Evolutionary conservation across 176 grass and related monocot genomes (phyloP).

Genomic region (Aegilops speltoides): DNA sequence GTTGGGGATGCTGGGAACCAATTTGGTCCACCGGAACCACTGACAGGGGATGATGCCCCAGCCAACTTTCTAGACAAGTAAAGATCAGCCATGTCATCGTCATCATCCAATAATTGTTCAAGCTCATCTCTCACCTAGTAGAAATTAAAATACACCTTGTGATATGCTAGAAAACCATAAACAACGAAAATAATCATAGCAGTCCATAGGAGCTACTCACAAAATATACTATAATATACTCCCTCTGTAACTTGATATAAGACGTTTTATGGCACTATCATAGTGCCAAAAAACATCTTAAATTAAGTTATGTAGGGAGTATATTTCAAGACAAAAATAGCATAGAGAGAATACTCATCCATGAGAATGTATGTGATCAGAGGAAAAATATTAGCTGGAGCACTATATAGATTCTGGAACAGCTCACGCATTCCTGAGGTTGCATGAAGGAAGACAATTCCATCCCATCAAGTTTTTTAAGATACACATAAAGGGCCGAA

Average conservation of each 20-base stretch:
- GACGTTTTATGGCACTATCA: too few relatives aligned
- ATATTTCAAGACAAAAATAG: conserved; percentile 2
- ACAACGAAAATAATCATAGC: neutral
- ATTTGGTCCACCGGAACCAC: conserved; percentile 77
- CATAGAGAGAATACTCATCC: neutral
- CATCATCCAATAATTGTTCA: conserved; percentile 98
- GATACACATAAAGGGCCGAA: too few relatives aligned
- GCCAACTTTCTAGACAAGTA: conserved; percentile 98
- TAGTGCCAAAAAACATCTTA: too few relatives aligned
- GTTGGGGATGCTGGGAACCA: conserved; percentile 88
- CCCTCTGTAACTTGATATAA: too few relatives aligned
- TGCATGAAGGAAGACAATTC: too few relatives aligned
- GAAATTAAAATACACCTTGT: conserved; percentile 38
- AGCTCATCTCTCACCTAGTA: conserved; percentile 98
- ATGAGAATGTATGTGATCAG: neutral
- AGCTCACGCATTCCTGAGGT: neutral
- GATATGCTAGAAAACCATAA: conserved; percentile 14
- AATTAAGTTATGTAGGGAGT: too few relatives aligned
- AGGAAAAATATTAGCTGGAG: conserved; percentile 5
- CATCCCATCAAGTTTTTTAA: too few relatives aligned
- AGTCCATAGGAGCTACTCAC: neutral
- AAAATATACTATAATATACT: neutral
- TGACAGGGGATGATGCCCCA: conserved; percentile 74
- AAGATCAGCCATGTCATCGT: conserved; percentile 99
- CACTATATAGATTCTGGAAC: neutral